These are phyloP conservation scores for Proteromonas lacertae DNA, from an alignment of 352 stramenopile genomes.

Conservation along the genomic window DNA sequence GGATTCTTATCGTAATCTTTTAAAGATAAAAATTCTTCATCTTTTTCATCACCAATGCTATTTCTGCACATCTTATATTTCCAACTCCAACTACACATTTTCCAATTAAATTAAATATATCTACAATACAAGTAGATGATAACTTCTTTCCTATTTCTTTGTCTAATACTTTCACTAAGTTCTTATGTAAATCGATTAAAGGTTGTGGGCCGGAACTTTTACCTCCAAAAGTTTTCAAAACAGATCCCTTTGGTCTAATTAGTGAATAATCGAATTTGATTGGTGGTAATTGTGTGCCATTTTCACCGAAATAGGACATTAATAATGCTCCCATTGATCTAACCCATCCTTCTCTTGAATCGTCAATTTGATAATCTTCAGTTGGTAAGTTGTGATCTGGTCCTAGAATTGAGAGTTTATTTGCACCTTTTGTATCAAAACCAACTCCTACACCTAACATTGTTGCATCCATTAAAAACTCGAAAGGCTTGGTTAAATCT, in stretches of 20 bases:
- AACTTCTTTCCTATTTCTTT: too few species aligned
- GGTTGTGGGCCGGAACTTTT: conserved; percentile 34
- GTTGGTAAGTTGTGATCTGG: too few species aligned
- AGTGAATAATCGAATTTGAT: conserved; percentile 32
- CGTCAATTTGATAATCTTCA: conserved; percentile 11
- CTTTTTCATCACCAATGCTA: conserved; percentile 44
- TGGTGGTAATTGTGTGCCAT: conserved; percentile 4
- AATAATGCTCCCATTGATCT: conserved; percentile 32
- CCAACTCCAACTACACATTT: conserved; percentile 59
- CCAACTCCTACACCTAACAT: conserved; percentile 64
- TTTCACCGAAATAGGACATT: conserved; percentile 28
- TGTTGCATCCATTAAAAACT: conserved; percentile 64
- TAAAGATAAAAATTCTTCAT: conserved; percentile 43
- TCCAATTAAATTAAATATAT: too few species aligned
- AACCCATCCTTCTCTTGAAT: conserved; percentile 37
- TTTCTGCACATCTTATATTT: conserved; percentile 52
- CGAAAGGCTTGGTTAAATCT: conserved; percentile 35
- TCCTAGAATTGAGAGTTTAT: too few species aligned
- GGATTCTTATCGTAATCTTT: conserved; percentile 54
- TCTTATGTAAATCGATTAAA: conserved; percentile 25
- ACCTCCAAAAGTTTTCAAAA: conserved; percentile 49
- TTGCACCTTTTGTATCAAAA: too few species aligned
- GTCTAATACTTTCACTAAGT: conserved; percentile 19
- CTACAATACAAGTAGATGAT: conserved; percentile 59
- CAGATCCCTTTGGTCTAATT: conserved; percentile 33